Conservation (phyloP, 805 yeast species). For the Nakazawaea ernobii region DNA sequence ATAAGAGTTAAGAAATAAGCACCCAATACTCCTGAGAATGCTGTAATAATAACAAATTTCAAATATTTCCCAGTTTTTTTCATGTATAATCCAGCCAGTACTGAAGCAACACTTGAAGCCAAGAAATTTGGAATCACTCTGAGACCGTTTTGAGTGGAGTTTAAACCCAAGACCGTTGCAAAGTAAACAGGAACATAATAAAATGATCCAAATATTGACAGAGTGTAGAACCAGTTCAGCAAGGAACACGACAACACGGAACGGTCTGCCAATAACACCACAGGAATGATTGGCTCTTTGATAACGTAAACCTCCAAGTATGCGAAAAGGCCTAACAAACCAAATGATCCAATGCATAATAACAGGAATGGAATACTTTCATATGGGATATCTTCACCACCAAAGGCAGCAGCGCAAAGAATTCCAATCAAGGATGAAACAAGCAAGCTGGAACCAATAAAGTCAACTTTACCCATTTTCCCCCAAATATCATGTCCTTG, state of each 20-base stretch:
- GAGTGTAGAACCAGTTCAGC: conserved; percentile 54
- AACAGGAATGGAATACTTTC: conserved; percentile 31
- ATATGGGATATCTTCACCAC: conserved; percentile 51
- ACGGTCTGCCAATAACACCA: conserved; percentile 45
- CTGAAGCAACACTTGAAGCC: conserved; percentile 63
- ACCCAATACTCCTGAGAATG: conserved; percentile 43
- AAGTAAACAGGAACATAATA: conserved; percentile 61
- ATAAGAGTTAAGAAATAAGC: conserved; percentile 26
- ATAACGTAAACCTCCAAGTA: conserved; percentile 47
- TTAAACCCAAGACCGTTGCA: conserved; percentile 46
- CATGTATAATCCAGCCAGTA: conserved; percentile 64
- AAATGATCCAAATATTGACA: conserved; percentile 40
- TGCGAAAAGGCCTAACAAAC: conserved; percentile 35
- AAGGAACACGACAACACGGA: conserved; percentile 61
- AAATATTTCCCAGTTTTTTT: conserved; percentile 61
- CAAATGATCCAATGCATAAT: conserved; percentile 8
- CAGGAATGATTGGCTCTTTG: conserved; percentile 57
- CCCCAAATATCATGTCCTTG: conserved; percentile 35
- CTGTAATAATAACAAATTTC: conserved; percentile 35
- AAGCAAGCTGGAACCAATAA: conserved; percentile 53
- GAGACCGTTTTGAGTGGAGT: conserved; percentile 48
- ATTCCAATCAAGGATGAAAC: conserved; percentile 51
- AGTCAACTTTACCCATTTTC: conserved; percentile 57
- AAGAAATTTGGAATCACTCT: conserved; percentile 53
- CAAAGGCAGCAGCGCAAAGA: conserved; percentile 60